A percentile compares a stretch with the other conserved stretches of the same genome.
phyloP scores from a whole-genome alignment of 306 rosid genomes.

The Vigna hirtella region DNA sequence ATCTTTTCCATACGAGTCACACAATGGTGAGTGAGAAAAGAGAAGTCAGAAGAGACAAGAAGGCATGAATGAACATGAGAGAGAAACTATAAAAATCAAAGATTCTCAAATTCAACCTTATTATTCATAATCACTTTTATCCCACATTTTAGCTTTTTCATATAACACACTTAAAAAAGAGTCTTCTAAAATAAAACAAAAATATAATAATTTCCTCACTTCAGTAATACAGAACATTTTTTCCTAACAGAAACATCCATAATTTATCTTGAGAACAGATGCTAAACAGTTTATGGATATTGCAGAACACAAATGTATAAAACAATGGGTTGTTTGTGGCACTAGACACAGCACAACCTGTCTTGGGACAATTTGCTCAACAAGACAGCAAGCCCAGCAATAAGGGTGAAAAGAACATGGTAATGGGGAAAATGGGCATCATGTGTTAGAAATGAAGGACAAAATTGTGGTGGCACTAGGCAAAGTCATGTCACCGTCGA shows the following conservation, averaged over 20 bases:
- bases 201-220: background rate
- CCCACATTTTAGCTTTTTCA: no score
- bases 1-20: no score
- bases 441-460: constrained; percentile 17
- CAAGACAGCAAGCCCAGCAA: constrained; percentile 6
- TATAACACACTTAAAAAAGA: background rate
- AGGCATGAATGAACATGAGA: no score
- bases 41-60: no score
- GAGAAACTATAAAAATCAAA: no score
- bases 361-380: constrained; percentile 11
- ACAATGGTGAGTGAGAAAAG: no score
- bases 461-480: constrained; percentile 30
- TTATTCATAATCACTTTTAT: background rate
- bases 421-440: background rate
- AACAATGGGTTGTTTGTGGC: constrained; percentile 1
- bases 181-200: background rate
- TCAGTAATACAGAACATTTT: background rate
- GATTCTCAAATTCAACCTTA: no score
- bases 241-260: background rate
- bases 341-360: background rate
- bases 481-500: constrained; percentile 11
- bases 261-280: background rate
- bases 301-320: background rate
- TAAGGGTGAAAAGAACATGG: background rate
- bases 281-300: background rate